Conservation (phyloP, 1,284 basidiomycete species). For the Trichosporon sp. region DNA sequence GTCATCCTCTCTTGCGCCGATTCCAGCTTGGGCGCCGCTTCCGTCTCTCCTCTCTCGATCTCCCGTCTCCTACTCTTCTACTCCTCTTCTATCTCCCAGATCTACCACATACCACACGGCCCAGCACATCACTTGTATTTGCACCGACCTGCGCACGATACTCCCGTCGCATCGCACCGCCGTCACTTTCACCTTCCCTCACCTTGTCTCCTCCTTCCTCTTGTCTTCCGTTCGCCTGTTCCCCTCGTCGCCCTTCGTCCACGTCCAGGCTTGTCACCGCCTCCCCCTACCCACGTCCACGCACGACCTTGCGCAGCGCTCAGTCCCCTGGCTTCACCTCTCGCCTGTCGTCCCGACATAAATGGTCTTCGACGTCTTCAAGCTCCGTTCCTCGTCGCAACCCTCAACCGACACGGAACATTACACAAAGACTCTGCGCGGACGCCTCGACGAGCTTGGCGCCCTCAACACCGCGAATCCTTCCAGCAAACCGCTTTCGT, state of each 20-base stretch:
- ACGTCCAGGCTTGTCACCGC: not conserved
- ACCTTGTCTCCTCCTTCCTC: not conserved
- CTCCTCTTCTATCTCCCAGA: not conserved
- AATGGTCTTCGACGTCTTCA: constrained; percentile 25
- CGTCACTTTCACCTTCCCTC: not conserved
- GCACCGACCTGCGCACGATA: not conserved
- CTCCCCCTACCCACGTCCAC: not conserved
- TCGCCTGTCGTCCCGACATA: not conserved
- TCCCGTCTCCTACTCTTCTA: not conserved
- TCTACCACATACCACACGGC: not conserved
- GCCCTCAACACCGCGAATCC: not conserved
- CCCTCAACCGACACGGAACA: constrained; percentile 21
- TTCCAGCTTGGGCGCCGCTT: not conserved
- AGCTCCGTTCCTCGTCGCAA: constrained; percentile 12
- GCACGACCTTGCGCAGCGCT: not conserved
- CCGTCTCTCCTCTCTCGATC: not conserved
- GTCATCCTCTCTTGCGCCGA: not conserved
- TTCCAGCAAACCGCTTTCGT: constrained; percentile 1
- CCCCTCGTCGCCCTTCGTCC: not conserved
- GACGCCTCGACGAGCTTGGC: constrained; percentile 24
- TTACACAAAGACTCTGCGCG: constrained; percentile 27
- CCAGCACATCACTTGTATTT: not conserved
- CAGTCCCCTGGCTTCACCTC: not conserved
- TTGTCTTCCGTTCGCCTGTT: not conserved
- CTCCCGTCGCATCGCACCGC: constrained; percentile 3